phyloP scores from a whole-genome alignment of 2,329 filamentous ascomycete genomes.

The Furcasterigmium sp. region DNA sequence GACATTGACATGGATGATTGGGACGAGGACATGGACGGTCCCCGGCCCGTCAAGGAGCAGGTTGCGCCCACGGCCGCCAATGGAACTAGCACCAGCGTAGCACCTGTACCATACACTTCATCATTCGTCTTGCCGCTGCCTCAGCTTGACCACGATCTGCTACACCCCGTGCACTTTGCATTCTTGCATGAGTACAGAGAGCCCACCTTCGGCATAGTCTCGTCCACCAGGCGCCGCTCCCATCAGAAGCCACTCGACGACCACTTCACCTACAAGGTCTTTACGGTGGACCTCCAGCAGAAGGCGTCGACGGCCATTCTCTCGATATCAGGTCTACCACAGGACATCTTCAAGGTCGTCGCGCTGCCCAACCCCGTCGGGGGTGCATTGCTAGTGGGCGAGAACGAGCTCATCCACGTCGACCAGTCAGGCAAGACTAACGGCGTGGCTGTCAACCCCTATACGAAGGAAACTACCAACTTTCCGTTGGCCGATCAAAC shows the following conservation, averaged over 20 bases:
- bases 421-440: slow-evolving; percentile 94
- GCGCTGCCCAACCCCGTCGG: slow-evolving; percentile 82
- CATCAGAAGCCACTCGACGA: slow-evolving; percentile 78
- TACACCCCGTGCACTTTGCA: slow-evolving; percentile 84
- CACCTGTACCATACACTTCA: slow-evolving; percentile 70
- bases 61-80: slow-evolving; percentile 18
- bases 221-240: slow-evolving; percentile 69
- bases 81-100: slow-evolving; percentile 29
- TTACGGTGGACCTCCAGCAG: slow-evolving; percentile 90
- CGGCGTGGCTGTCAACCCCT: slow-evolving; percentile 87
- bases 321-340: slow-evolving; percentile 78
- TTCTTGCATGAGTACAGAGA: slow-evolving; percentile 97
- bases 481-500: slow-evolving; percentile 87
- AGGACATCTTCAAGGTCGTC: slow-evolving; percentile 78
- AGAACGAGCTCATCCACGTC: slow-evolving; percentile 89
- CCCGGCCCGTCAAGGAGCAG: slow-evolving; percentile 46
- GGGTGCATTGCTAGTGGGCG: slow-evolving; percentile 78
- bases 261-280: slow-evolving; percentile 84
- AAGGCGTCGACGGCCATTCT: slow-evolving; percentile 88
- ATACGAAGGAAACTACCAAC: slow-evolving; percentile 74
- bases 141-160: slow-evolving; percentile 78
- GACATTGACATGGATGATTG: slow-evolving; percentile 90
- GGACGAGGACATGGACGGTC: slow-evolving; percentile 75
- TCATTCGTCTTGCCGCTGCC: slow-evolving; percentile 93
- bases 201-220: slow-evolving; percentile 92